phyloP scores from a whole-genome alignment of 768 basidiomycete species.

The Termitomyces sp. region DNA sequence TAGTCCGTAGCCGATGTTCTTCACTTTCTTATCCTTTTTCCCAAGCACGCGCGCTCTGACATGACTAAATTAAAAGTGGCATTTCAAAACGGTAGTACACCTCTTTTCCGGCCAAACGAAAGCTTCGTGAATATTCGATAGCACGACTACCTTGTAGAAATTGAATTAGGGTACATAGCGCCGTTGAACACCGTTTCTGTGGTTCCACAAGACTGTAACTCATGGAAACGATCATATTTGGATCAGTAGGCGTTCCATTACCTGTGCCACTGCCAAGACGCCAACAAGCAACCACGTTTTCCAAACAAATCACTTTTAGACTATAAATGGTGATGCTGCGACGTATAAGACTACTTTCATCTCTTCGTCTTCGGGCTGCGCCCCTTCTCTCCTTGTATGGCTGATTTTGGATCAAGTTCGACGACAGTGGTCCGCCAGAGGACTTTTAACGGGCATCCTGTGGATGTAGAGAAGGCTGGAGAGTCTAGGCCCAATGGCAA shows the following conservation, averaged over 20 bases:
- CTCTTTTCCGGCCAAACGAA: not conserved
- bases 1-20: not conserved
- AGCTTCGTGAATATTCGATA: not conserved
- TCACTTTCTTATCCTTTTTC: not conserved
- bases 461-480: constrained; percentile 12
- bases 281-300: not conserved
- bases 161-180: too few relatives aligned
- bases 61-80: not conserved
- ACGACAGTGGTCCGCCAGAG: constrained; percentile 4
- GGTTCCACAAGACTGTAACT: too few relatives aligned
- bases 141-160: not conserved
- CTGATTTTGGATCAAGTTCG: not conserved
- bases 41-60: not conserved
- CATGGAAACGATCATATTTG: not conserved
- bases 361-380: not conserved
- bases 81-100: not conserved
- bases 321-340: not conserved
- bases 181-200: not conserved
- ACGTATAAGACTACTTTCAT: not conserved
- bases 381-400: not conserved
- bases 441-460: constrained; percentile 7
- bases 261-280: too few relatives aligned
- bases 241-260: not conserved
- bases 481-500: not conserved
- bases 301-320: not conserved